Evolutionary conservation across 1,139 yeast genomes (phyloP), one percentile per base, ranked within the genome.

Genomic region (Saccharomycopsis crataegensis): DNA sequence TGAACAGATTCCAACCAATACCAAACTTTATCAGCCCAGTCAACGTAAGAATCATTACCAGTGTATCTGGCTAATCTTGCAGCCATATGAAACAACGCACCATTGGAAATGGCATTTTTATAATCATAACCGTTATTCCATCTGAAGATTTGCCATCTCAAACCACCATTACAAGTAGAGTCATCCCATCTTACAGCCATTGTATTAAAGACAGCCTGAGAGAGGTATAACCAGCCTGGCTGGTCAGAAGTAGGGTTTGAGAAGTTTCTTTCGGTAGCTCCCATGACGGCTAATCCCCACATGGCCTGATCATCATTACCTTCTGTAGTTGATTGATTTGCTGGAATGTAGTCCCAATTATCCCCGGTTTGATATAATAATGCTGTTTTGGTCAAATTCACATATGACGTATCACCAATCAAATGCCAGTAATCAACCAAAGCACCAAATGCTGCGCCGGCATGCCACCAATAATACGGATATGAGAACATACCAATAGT

Each of bases 381-480:
- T 3, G 94, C 87, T 54, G 76, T 71, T 64, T 78, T 78, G 57
- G 89, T 77, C 40, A 75, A 60, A 34, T 77, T 77, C 44, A 76
- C 82, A 63, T 78, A 86, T 0, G 93, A 80, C 62, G 80, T 82
- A 65, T 89, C 83, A 49, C 86, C 79, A 73, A 88, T 80, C 64
- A 76, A 83, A 64, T 67, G 83, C 71, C 88, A 78, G 67, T 82
- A 86, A 67, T 90, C 96, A 48, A 90, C 69, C 76, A 91, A 74
- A 22, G 87, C 76, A 5, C 96, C 96, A 88, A 90, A 88, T 5
- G 96, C 97, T 60, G 95, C 96, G 64, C 98, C 98, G 40, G 96
- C 96, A 71, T 90, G 93, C 97, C 97, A 90, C 97, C 97, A 91
- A 74, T 90, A 91, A 75, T 90, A 90, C 1, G 97, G 97, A 66